Evolutionary conservation across 2,329 filamentous ascomycete genomes (phyloP), one percentile per base, ranked within the genome.

Genomic region (Cytospora schulzeri): DNA sequence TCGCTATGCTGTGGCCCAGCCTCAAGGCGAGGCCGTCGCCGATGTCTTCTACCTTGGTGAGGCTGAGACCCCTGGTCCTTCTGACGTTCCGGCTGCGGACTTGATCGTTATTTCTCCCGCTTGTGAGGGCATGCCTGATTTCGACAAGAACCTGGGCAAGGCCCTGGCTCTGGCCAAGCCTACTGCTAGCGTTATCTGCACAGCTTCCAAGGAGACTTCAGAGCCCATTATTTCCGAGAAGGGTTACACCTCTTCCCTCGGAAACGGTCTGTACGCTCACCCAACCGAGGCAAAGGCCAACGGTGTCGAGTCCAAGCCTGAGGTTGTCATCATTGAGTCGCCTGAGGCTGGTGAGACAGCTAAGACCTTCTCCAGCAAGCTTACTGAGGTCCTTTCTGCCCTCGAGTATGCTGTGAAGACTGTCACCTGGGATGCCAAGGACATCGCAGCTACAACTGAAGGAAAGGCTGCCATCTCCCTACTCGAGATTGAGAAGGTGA

Each of bases 21-120:
- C 38, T 17, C 38, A 41, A 41, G 38, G 38, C 38, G 38, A 41
- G 38, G 48, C 50, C 50, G 26, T 63, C 15, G 15, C 50, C 33
- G 61, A 63, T n/a, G 61, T 63, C 19, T 63, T 63, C 54, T 63
- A 63, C 33, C 53, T 63, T 5, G 61, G 61, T 33, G 61, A 63
- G 11, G 61, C 61, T 8, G 61, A 48, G 24, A 63, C 61, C 3
- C 61, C 61, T 45, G 61, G 41, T 53, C 61, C 61, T 19, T 55
- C 61, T 11, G 61, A 63, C 33, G 61, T 63, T 50, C 17, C 61
- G 15, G 45, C 61, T 24, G 61, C 61, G 6, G 61, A 63, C 24
- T 35, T 63, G 45, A 63, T 63, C n/a, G 61, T 63, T 35, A 45
- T 63, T 17, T 63, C 61, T 17, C 61, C 61, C 28, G 61, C 61